These are phyloP conservation scores for Amanita rimosa DNA, from an alignment of 768 basidiomycete species.

Conservation along the genomic window DNA sequence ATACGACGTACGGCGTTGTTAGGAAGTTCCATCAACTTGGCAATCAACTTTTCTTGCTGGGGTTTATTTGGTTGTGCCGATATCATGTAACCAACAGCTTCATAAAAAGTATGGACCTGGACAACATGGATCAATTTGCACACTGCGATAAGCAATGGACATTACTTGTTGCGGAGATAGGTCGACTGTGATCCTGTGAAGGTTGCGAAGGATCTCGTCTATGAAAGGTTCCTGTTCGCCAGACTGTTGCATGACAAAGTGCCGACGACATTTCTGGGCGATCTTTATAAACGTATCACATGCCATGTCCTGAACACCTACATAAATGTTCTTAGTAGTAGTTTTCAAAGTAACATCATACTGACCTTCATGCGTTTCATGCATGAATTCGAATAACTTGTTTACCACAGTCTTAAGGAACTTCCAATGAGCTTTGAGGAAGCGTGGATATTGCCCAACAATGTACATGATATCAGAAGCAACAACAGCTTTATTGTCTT, in stretches of 20 bases:
- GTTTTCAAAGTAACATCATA: conserved; percentile 3
- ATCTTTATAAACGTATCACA: conserved; percentile 99
- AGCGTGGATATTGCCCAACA: conserved; percentile 97
- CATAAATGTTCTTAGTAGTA: conserved; percentile 1
- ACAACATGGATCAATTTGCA: conserved; percentile 12
- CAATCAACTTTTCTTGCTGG: conserved; percentile 89
- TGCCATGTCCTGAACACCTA: conserved; percentile 99
- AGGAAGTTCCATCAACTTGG: conserved; percentile 93
- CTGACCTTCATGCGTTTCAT: conserved; percentile 93
- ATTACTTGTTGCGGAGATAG: conserved; percentile 76
- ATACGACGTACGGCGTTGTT: conserved; percentile 74
- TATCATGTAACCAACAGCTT: conserved; percentile 99
- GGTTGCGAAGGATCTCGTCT: conserved; percentile 85
- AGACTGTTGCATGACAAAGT: conserved; percentile 98
- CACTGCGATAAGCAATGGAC: conserved; percentile 9
- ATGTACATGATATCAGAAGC: conserved; percentile 98
- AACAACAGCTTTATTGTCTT: conserved; percentile 99
- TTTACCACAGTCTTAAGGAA: conserved; percentile 99
- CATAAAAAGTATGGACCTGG: conserved; percentile 93
- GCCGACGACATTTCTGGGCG: conserved; percentile 94
- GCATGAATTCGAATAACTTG: conserved; percentile 99
- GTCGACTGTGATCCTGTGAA: conserved; percentile 93
- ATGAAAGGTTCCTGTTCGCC: conserved; percentile 97
- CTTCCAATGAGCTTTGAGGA: conserved; percentile 99
- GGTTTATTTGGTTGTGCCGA: conserved; percentile 97